A percentile compares a stretch with the other conserved stretches of the same genome.
Conservation (phyloP, 164 flowering plant species). For the Macadamia tetraphylla region DNA sequence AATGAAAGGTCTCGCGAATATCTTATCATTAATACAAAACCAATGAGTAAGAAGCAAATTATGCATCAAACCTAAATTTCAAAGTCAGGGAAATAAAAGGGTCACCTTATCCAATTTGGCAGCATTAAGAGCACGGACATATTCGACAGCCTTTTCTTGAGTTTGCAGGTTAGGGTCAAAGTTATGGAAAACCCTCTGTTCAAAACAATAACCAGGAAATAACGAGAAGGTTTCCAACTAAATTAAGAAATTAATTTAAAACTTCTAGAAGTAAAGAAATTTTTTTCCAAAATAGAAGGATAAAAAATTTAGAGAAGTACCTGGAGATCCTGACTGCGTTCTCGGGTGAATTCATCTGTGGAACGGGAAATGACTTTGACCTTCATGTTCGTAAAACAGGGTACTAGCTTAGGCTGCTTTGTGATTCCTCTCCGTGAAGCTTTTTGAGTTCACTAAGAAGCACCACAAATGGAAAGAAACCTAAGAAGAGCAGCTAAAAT, state of each 20-base stretch:
- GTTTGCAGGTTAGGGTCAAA: conserved; percentile 74
- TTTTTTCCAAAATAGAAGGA: not conserved
- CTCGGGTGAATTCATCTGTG: conserved; percentile 80
- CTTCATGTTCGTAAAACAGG: conserved; percentile 37
- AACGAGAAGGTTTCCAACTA: not conserved
- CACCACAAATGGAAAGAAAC: not conserved
- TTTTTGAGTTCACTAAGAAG: not conserved
- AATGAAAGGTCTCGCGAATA: conserved; percentile 88
- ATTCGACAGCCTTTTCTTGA: conserved; percentile 83
- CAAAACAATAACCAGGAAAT: not conserved
- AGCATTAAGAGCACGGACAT: conserved; percentile 81
- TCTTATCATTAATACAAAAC: conserved; percentile 30
- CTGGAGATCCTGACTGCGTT: conserved; percentile 93
- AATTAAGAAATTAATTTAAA: not conserved
- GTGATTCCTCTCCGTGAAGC: too few relatives aligned
- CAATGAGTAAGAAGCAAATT: not conserved
- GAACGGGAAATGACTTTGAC: conserved; percentile 81
- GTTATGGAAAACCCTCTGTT: conserved; percentile 74
- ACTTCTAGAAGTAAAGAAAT: not conserved
- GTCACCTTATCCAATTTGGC: conserved; percentile 88
- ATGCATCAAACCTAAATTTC: not conserved
- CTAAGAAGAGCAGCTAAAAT: not conserved
- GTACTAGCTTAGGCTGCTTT: too few relatives aligned
- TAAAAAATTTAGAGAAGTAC: conserved; percentile 19
- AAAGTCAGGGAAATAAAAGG: not conserved